A percentile compares a stretch with the other conserved stretches of the same genome.
phyloP scores from a whole-genome alignment of 441 rosid species.

The Erodium texanum region DNA sequence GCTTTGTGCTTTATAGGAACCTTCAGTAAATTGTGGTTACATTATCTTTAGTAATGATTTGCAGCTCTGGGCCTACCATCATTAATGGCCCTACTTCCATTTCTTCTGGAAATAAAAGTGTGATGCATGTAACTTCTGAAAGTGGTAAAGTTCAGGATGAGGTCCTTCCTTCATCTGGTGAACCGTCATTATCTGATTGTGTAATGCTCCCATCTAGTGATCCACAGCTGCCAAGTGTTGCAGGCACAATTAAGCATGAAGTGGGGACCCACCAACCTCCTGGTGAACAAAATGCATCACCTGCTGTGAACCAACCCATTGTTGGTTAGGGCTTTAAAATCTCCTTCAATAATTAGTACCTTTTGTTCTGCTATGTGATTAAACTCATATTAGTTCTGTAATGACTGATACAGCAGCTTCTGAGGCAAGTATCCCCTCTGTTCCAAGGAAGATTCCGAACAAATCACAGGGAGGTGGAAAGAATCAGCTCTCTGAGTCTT shows the following conservation, averaged over 20 bases:
- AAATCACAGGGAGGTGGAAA: conserved; percentile 55
- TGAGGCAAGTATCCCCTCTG: conserved; percentile 31
- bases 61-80: conserved; percentile 38
- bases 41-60: conserved; percentile 19
- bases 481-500: conserved; percentile 39
- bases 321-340: conserved; percentile 28
- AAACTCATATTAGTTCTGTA: conserved; percentile 16
- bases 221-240: conserved; percentile 24
- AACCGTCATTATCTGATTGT: conserved; percentile 46
- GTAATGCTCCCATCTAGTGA: conserved; percentile 48
- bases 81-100: conserved; percentile 41
- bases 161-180: conserved; percentile 1
- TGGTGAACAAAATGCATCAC: conserved; percentile 27
- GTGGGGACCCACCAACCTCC: conserved; percentile 33
- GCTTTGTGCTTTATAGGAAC: conserved; percentile 4
- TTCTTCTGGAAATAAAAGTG: conserved; percentile 36
- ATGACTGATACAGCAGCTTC: conserved; percentile 28
- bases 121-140: neutral
- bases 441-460: conserved; percentile 37
- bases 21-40: conserved; percentile 12
- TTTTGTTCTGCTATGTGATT: conserved; percentile 10
- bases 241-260: conserved; percentile 43
- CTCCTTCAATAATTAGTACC: conserved; percentile 8
- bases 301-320: conserved; percentile 37
- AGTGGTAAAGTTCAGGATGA: neutral